Conservation (phyloP, 768 basidiomycete species). For the Exsudoporus frostii region DNA sequence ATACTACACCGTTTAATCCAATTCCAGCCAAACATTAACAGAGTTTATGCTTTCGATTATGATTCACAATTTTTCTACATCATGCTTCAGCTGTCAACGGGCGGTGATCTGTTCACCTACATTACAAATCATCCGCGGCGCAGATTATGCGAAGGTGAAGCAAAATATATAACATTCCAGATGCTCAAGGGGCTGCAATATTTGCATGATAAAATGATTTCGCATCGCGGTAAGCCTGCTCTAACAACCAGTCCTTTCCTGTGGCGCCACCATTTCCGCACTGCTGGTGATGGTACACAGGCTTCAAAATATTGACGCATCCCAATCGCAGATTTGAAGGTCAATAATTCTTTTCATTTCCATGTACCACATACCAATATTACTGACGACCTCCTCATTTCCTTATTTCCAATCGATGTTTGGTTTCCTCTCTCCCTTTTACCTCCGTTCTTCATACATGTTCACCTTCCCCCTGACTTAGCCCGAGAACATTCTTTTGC, state of each 20-base stretch:
- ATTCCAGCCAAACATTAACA: constrained; percentile 75
- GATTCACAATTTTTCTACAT: constrained; percentile 70
- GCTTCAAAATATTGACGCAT: constrained; percentile 1
- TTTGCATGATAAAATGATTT: constrained; percentile 67
- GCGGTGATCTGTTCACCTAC: constrained; percentile 86
- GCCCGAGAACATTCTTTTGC: constrained; percentile 84
- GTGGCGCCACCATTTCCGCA: background rate
- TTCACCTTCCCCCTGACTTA: constrained; percentile 17
- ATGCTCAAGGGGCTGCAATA: constrained; percentile 68
- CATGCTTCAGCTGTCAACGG: constrained; percentile 81
- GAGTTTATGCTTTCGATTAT: constrained; percentile 67
- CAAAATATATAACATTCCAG: constrained; percentile 83
- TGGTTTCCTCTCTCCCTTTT: background rate
- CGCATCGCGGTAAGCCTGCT: constrained; percentile 64
- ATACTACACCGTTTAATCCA: background rate
- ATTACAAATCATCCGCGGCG: constrained; percentile 58
- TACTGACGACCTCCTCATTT: background rate
- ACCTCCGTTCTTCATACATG: background rate
- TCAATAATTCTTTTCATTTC: constrained; percentile 17
- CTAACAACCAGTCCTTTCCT: background rate
- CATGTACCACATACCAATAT: background rate
- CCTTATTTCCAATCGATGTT: background rate
- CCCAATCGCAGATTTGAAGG: constrained; percentile 59
- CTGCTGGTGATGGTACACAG: background rate
- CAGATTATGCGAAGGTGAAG: constrained; percentile 72